Evolutionary conservation across 163 green algal species (phyloP), one percentile per base, ranked within the genome.

Genomic region (Scenedesmus sp.): DNA sequence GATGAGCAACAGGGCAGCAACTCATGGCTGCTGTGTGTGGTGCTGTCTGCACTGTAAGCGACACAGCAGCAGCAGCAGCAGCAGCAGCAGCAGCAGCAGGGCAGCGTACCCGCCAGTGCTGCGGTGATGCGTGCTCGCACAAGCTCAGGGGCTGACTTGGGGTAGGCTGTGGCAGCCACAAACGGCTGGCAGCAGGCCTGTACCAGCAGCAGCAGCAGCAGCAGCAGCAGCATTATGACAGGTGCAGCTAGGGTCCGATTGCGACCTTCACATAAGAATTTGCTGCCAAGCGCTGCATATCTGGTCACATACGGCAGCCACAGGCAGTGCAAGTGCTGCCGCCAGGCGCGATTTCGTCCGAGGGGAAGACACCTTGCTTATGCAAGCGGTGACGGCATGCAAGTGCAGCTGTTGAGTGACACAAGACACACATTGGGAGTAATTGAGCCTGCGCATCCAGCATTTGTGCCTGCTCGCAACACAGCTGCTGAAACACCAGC

Each of bases 111-210:
- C 26, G 43, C 59, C 10, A 72, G 56, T 43, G 83, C 61, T 82
- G 83, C 83, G 81, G 83, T 89, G 40, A 89, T 40, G 35, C 83
- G 83, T 33, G 83, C 59, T 33, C 53, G 44, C 22, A 89, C 83
- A 7, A 89, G 59, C 61, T 89, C 83, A 12, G 70, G 40, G 22
- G 83, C 83, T 24, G 83, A 89, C 16, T 35, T 40, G 22, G 83
- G 61, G 22, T 49, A n/a, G 15, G 61, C 42, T 20, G 42, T 7
- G 30, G 22, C 83, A 81, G 40, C 61, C 10, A 89, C 12, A 35
- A 89, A 89, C 33, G 61, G 83, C 37, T 81, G 83, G 61, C 83
- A 89, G 83, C 83, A 89, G 61, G 51, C 24, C 83, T 89, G 83
- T 2, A 43, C 40, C 40, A 59, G 30, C 83, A 87, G 51, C 53